Conservation (phyloP, 495 filamentous ascomycete species). For the Tetracladium setigerum region DNA sequence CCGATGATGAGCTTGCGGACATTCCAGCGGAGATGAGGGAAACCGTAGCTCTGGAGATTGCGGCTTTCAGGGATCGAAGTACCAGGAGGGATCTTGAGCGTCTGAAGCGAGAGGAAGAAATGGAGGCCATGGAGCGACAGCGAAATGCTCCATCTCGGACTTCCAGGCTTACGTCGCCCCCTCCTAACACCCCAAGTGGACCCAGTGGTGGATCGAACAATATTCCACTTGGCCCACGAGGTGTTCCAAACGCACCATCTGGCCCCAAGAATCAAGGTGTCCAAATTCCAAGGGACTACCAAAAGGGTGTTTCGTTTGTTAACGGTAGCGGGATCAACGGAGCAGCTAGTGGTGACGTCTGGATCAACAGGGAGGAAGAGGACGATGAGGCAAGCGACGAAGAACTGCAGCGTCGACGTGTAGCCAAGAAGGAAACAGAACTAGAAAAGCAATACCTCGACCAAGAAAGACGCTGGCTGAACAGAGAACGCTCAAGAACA, state of each 20-base stretch:
- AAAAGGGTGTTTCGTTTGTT: conserved; percentile 79
- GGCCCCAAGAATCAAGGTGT: conserved; percentile 58
- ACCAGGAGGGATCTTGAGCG: conserved; percentile 84
- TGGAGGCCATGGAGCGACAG: conserved; percentile 77
- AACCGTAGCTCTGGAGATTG: conserved; percentile 89
- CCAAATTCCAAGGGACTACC: conserved; percentile 70
- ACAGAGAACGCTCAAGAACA: conserved; percentile 74
- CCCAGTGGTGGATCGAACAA: conserved; percentile 71
- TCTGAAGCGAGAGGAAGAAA: conserved; percentile 78
- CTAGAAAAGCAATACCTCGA: conserved; percentile 77
- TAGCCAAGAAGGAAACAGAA: conserved; percentile 63
- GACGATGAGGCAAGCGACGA: conserved; percentile 83
- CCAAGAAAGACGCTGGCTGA: conserved; percentile 82
- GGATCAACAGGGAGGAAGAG: conserved; percentile 67
- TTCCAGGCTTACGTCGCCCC: conserved; percentile 66
- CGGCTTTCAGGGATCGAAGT: conserved; percentile 86
- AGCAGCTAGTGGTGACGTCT: conserved; percentile 33
- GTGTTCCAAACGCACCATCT: conserved; percentile 67
- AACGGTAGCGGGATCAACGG: conserved; percentile 71
- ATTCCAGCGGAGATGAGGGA: conserved; percentile 97
- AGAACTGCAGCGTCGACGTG: conserved; percentile 69
- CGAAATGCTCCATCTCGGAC: conserved; percentile 56
- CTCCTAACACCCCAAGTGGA: conserved; percentile 42
- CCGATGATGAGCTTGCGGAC: conserved; percentile 91
- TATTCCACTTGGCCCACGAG: conserved; percentile 75